A percentile compares a stretch with the other conserved stretches of the same genome.
Evolutionary conservation across 352 stramenopile species (phyloP).

Genomic region (Pythium insidiosum): DNA sequence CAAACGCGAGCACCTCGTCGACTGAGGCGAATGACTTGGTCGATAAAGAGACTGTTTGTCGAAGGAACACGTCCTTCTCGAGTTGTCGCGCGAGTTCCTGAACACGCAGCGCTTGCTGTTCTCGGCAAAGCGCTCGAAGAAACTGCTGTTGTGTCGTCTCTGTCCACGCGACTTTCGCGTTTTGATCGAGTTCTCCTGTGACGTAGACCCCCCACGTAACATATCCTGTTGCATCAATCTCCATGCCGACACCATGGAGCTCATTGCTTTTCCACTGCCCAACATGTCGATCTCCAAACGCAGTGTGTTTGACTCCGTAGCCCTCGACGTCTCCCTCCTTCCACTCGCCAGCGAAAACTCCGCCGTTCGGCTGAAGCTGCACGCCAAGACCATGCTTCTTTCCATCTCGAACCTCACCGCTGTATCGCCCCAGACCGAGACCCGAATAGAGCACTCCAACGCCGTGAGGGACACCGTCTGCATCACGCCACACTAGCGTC

Average conservation of each 20-base stretch:
- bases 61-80: slow-evolving; percentile 21
- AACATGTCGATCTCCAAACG: slow-evolving; percentile 31
- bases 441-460: slow-evolving; percentile 24
- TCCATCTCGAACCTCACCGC: slow-evolving; percentile 22
- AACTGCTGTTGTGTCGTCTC: slow-evolving; percentile 10
- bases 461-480: slow-evolving; percentile 27
- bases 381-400: slow-evolving; percentile 36
- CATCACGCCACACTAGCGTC: neutral
- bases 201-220: slow-evolving; percentile 12
- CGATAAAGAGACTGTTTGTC: slow-evolving; percentile 24
- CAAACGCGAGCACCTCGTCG: slow-evolving; percentile 25
- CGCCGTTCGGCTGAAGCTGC: slow-evolving; percentile 26
- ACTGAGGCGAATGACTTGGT: slow-evolving; percentile 9
- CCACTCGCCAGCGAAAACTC: slow-evolving; percentile 32
- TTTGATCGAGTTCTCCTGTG: neutral
- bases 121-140: slow-evolving; percentile 26
- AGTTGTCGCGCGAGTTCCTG: slow-evolving; percentile 31
- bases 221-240: slow-evolving; percentile 22
- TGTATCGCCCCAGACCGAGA: slow-evolving; percentile 25
- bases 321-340: slow-evolving; percentile 13
- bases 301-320: slow-evolving; percentile 34
- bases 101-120: slow-evolving; percentile 20
- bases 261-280: slow-evolving; percentile 29
- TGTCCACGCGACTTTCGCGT: neutral
- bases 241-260: slow-evolving; percentile 31